phyloP scores from a whole-genome alignment of 164 flowering plant species.

The Liriodendron chinense region DNA sequence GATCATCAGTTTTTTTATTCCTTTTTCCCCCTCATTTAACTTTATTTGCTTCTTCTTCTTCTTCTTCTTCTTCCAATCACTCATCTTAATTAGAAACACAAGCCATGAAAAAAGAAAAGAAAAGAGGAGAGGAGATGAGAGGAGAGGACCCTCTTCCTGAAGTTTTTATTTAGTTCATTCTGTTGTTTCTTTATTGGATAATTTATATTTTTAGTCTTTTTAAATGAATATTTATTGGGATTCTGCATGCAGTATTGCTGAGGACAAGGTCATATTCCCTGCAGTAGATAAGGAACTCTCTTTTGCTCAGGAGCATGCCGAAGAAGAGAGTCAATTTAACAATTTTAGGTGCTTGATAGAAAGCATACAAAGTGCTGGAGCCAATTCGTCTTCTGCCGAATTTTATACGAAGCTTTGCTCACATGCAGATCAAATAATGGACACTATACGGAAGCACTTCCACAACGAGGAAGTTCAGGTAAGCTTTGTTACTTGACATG shows the following conservation, averaged over 20 bases:
- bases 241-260: conserved; percentile 80
- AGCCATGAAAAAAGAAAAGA: no score
- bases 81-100: no score
- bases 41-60: no score
- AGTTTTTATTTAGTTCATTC: no score
- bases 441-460: conserved; percentile 72
- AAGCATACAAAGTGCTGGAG: conserved; percentile 73
- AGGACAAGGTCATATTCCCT: conserved; percentile 93
- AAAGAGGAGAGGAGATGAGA: neutral
- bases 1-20: no score
- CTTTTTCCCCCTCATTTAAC: no score
- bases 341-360: conserved; percentile 79
- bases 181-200: neutral
- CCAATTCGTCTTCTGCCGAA: conserved; percentile 60
- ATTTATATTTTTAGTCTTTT: neutral
- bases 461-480: conserved; percentile 87
- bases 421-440: conserved; percentile 86
- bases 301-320: conserved; percentile 84
- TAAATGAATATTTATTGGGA: conserved; percentile 9
- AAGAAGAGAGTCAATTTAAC: conserved; percentile 81
- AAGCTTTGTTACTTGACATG: conserved; percentile 10
- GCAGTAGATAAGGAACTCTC: conserved; percentile 85
- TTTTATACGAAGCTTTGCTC: conserved; percentile 67
- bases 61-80: no score
- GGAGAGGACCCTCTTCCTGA: neutral